Evolutionary conservation across 2,329 filamentous ascomycete species (phyloP).

Genomic region (Fusarium falciforme): DNA sequence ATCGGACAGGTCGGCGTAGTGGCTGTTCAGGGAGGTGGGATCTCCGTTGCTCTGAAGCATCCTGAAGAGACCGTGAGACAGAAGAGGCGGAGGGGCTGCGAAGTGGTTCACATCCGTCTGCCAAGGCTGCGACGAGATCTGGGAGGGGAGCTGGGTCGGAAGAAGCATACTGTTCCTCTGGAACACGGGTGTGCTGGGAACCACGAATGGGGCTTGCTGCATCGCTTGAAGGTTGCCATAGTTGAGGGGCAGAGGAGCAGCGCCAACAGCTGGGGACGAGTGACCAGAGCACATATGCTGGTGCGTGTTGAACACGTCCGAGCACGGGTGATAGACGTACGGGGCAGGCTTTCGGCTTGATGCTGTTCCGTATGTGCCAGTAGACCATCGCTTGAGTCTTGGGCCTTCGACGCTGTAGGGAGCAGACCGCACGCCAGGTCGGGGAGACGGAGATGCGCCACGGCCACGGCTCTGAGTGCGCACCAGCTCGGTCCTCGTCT

Average conservation of each 20-base stretch:
- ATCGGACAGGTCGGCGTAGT: slow-evolving; percentile 79
- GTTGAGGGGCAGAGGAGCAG: slow-evolving; percentile 63
- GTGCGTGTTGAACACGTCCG: slow-evolving; percentile 68
- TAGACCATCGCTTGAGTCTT: slow-evolving; percentile 81
- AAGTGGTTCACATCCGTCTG: slow-evolving; percentile 64
- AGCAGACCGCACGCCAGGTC: slow-evolving; percentile 73
- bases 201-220: slow-evolving; percentile 66
- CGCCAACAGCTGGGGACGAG: slow-evolving; percentile 58
- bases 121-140: slow-evolving; percentile 62
- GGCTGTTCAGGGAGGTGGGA: slow-evolving; percentile 72
- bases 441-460: slow-evolving; percentile 75
- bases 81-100: slow-evolving; percentile 69
- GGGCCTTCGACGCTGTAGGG: slow-evolving; percentile 77
- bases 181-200: slow-evolving; percentile 64
- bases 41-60: slow-evolving; percentile 82
- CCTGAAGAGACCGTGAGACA: slow-evolving; percentile 79
- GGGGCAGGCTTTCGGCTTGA: slow-evolving; percentile 68
- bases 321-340: slow-evolving; percentile 71
- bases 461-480: slow-evolving; percentile 75
- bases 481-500: slow-evolving; percentile 70
- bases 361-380: slow-evolving; percentile 74
- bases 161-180: slow-evolving; percentile 70
- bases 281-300: slow-evolving; percentile 61
- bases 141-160: slow-evolving; percentile 59
- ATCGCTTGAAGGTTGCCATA: slow-evolving; percentile 66